Conservation (phyloP, 2,329 filamentous ascomycete genomes). For the Aspergillus sp. region DNA sequence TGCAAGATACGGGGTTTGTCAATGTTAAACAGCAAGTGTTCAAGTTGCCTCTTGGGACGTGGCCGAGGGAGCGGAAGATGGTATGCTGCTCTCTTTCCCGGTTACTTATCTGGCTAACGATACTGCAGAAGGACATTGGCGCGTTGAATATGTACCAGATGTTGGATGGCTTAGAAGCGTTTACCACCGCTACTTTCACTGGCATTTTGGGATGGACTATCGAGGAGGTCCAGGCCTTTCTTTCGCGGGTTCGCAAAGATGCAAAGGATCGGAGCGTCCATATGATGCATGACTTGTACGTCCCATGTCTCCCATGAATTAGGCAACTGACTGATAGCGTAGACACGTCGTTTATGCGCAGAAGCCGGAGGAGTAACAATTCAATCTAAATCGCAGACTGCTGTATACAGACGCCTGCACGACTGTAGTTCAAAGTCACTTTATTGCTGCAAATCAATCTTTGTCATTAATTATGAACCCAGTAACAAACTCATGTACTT, state of each 20-base stretch:
- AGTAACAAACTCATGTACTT: too few species aligned
- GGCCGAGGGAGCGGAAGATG: slow-evolving; percentile 7
- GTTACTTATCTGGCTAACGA: not conserved
- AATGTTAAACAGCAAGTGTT: slow-evolving; percentile 5
- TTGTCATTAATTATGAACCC: too few species aligned
- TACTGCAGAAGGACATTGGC: not conserved
- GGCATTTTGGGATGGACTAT: slow-evolving; percentile 4
- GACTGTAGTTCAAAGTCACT: too few species aligned
- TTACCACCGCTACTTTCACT: slow-evolving; percentile 1
- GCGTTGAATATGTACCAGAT: slow-evolving; percentile 9
- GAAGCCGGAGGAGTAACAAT: not conserved
- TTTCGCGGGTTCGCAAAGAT: slow-evolving; percentile 1
- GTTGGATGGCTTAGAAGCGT: slow-evolving; percentile 7
- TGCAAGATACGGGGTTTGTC: not conserved
- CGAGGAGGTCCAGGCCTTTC: slow-evolving; percentile 8
- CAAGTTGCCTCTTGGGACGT: slow-evolving; percentile 6
- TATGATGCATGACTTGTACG: slow-evolving; percentile 11
- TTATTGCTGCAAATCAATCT: too few species aligned
- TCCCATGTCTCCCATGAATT: not conserved
- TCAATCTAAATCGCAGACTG: too few species aligned
- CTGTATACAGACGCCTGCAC: too few species aligned
- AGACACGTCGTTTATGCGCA: slow-evolving; percentile 7
- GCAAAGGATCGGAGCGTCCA: slow-evolving; percentile 1
- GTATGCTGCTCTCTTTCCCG: not conserved
- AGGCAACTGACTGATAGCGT: not conserved